phyloP scores from a whole-genome alignment of 768 basidiomycete species.

The Tricholomella constricta region DNA sequence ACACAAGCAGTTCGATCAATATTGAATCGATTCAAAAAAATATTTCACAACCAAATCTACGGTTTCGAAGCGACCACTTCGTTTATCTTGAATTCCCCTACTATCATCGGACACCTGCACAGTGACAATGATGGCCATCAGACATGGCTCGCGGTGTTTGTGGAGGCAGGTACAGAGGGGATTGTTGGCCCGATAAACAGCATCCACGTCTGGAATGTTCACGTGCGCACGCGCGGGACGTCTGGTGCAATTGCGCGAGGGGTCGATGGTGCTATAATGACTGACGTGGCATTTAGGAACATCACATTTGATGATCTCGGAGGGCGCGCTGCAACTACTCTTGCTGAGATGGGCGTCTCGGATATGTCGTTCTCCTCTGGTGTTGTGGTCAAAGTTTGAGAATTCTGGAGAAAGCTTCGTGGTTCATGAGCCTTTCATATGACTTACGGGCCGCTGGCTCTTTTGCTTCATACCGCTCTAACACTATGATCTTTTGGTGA shows the following conservation, averaged over 20 bases:
- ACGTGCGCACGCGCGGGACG: conserved; percentile 1
- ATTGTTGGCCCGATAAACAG: background rate
- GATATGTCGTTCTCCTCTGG: background rate
- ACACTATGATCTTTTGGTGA: background rate
- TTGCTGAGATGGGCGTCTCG: background rate
- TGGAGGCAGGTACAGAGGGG: background rate
- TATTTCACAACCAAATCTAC: too few relatives aligned
- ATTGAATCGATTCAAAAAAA: too few relatives aligned
- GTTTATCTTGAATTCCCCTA: too few relatives aligned
- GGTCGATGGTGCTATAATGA: background rate
- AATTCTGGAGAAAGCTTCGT: too few relatives aligned
- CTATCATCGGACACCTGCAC: conserved; percentile 4
- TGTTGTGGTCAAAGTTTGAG: background rate
- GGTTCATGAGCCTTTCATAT: too few relatives aligned
- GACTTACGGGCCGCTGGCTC: too few relatives aligned
- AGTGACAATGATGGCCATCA: conserved; percentile 6
- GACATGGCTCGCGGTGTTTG: conserved; percentile 7
- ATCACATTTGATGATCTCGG: conserved; percentile 4
- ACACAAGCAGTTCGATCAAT: too few relatives aligned
- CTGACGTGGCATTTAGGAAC: conserved; percentile 3
- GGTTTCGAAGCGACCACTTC: too few relatives aligned
- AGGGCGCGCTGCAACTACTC: background rate
- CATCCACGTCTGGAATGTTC: background rate
- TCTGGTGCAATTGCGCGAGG: background rate
- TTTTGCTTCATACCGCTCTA: too few relatives aligned